Evolutionary conservation across 345 rosid species (phyloP).

Genomic region (Camelina neglecta): DNA sequence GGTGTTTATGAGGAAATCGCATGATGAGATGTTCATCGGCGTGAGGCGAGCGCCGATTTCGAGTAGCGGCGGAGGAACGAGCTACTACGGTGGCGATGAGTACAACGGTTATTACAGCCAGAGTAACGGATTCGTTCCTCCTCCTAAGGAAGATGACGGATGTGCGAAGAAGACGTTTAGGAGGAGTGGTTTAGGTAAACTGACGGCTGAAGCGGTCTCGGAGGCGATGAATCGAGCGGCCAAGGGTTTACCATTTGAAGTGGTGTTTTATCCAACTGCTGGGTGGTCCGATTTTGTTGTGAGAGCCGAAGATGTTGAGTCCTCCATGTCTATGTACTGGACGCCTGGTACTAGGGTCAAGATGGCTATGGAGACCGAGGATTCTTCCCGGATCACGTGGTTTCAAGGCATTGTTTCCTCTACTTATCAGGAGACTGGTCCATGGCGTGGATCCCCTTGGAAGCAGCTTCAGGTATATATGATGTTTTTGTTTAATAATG

Average conservation of each 20-base stretch:
- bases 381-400: slow-evolving; percentile 74
- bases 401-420: slow-evolving; percentile 72
- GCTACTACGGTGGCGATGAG: slow-evolving; percentile 35
- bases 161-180: slow-evolving; percentile 38
- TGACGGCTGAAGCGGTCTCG: slow-evolving; percentile 56
- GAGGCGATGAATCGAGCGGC: slow-evolving; percentile 64
- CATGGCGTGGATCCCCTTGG: slow-evolving; percentile 88
- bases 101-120: slow-evolving; percentile 53
- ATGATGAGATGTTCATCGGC: slow-evolving; percentile 67
- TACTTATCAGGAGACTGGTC: slow-evolving; percentile 49
- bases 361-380: slow-evolving; percentile 83
- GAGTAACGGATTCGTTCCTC: not conserved
- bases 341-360: slow-evolving; percentile 73
- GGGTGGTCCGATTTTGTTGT: slow-evolving; percentile 85
- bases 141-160: slow-evolving; percentile 25
- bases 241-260: slow-evolving; percentile 67
- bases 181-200: slow-evolving; percentile 54
- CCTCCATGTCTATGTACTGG: slow-evolving; percentile 58
- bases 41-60: slow-evolving; percentile 57
- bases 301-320: slow-evolving; percentile 77
- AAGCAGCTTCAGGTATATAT: slow-evolving; percentile 81
- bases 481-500: not conserved
- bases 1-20: slow-evolving; percentile 72
- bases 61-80: slow-evolving; percentile 30
- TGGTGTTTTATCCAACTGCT: slow-evolving; percentile 73